Percentiles rank a stretch among this genome's conserved stretches.
Conservation (phyloP, 306 rosid species). For the Abrus precatorius region DNA sequence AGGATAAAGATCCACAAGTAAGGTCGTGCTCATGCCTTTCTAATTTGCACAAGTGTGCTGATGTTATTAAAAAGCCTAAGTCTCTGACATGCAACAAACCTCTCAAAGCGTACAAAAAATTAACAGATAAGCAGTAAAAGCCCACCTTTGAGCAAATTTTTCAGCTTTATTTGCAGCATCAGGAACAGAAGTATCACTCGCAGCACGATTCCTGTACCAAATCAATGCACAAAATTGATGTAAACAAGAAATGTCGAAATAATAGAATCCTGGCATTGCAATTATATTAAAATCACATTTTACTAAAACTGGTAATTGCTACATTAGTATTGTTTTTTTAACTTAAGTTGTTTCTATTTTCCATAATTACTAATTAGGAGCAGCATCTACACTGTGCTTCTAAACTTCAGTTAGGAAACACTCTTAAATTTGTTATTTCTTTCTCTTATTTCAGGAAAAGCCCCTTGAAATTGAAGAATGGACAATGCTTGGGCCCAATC, state of each 20-base stretch:
- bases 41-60: background rate
- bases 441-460: no score
- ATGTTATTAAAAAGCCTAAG: background rate
- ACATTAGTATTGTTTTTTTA: background rate
- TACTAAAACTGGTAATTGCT: background rate
- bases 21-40: background rate
- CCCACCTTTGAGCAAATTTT: slow-evolving; percentile 79
- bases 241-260: slow-evolving; percentile 29
- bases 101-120: background rate
- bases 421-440: background rate
- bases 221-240: slow-evolving; percentile 18
- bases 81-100: background rate
- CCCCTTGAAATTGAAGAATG: background rate
- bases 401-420: background rate
- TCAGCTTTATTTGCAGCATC: slow-evolving; percentile 81
- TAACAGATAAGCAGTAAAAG: background rate
- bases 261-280: slow-evolving; percentile 15
- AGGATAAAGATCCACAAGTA: slow-evolving; percentile 25
- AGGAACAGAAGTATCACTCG: slow-evolving; percentile 74
- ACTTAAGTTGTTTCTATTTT: background rate
- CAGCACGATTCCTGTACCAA: slow-evolving; percentile 79
- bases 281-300: slow-evolving; percentile 1
- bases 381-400: background rate
- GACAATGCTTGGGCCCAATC: background rate
- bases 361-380: background rate